A percentile compares a stretch with the other conserved stretches of the same genome.
Evolutionary conservation across 2,329 filamentous ascomycete species (phyloP).

Genomic region (Ceratocystis smalleyi): DNA sequence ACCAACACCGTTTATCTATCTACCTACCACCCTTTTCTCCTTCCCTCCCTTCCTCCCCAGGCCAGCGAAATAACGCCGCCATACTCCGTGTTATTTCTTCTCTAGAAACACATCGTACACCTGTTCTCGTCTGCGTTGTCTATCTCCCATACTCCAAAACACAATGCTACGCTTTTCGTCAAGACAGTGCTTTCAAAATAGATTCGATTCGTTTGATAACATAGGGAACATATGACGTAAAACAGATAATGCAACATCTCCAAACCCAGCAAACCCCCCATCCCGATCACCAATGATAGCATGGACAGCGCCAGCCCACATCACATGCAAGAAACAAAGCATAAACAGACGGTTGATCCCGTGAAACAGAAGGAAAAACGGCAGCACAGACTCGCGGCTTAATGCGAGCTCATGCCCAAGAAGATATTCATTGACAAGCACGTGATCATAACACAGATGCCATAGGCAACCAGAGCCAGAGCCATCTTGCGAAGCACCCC

Average conservation of each 20-base stretch:
- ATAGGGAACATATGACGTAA: neutral
- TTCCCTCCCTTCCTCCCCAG: neutral
- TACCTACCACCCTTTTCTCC: neutral
- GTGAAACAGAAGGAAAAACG: neutral
- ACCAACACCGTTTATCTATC: neutral
- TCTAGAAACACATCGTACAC: neutral
- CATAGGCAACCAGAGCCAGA: conserved; percentile 66
- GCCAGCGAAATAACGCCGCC: neutral
- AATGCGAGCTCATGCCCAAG: conserved; percentile 8
- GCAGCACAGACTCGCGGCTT: neutral
- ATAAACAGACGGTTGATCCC: neutral
- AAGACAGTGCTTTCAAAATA: conserved; percentile 1
- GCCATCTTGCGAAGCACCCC: conserved; percentile 54
- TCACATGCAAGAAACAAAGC: neutral
- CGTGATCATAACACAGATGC: conserved; percentile 72
- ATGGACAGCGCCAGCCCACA: neutral
- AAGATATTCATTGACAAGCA: conserved; percentile 67
- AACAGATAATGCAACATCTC: neutral
- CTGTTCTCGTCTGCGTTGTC: neutral
- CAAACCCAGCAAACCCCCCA: neutral
- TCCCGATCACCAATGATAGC: neutral
- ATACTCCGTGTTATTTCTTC: neutral
- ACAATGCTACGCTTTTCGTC: neutral
- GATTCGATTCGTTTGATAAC: neutral
- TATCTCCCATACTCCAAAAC: neutral